Percentiles rank a stretch among this genome's conserved stretches.
Conservation (phyloP, 1,139 yeast species). For the Suhomyces ambrosiae region DNA sequence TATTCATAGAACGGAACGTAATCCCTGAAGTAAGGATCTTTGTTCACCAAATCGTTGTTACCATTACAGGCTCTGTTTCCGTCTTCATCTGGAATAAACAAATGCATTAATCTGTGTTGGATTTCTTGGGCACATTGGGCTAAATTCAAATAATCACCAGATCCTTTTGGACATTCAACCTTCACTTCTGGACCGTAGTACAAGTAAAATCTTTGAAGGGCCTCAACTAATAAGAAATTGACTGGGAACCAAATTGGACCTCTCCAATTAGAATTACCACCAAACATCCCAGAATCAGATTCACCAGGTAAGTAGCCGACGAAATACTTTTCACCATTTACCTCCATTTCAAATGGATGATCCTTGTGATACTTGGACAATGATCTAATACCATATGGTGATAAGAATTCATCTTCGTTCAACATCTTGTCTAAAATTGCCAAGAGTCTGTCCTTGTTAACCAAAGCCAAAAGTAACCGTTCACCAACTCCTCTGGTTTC, state of each 20-base stretch:
- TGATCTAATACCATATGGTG: constrained; percentile 87
- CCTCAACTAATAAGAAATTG: constrained; percentile 83
- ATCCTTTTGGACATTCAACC: constrained; percentile 89
- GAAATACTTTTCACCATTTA: constrained; percentile 71
- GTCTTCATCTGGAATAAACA: constrained; percentile 72
- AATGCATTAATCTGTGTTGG: constrained; percentile 81
- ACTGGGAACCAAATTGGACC: constrained; percentile 99
- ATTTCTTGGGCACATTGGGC: constrained; percentile 93
- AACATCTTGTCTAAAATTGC: constrained; percentile 81
- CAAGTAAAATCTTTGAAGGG: constrained; percentile 84
- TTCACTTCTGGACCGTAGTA: constrained; percentile 87
- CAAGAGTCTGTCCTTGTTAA: constrained; percentile 75
- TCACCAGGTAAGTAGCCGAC: constrained; percentile 91
- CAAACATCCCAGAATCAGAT: constrained; percentile 92
- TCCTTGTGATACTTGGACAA: constrained; percentile 85
- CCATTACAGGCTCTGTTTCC: constrained; percentile 86
- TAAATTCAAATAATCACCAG: constrained; percentile 77
- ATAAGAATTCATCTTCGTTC: constrained; percentile 85
- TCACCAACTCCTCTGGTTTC: constrained; percentile 84
- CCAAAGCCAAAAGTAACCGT: constrained; percentile 78
- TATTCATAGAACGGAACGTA: constrained; percentile 83
- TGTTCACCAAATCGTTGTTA: constrained; percentile 59
- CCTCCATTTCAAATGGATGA: constrained; percentile 85
- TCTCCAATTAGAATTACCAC: constrained; percentile 97
- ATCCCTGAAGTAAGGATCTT: constrained; percentile 75